phyloP scores from a whole-genome alignment of 176 grass and related monocot genomes.

The Tuctoria greenei region DNA sequence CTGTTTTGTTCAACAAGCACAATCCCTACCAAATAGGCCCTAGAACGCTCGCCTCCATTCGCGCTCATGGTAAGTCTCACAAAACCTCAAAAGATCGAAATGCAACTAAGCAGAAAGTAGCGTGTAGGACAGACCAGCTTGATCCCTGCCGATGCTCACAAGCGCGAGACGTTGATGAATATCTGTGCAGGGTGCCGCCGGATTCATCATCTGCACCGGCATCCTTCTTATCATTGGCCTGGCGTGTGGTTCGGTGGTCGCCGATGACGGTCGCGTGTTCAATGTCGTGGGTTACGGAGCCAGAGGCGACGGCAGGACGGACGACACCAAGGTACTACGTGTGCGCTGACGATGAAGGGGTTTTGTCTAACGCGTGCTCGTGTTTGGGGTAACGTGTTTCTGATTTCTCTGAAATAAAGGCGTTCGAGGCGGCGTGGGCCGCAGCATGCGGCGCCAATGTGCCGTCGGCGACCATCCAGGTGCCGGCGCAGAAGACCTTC shows the following conservation, averaged over 20 bases:
- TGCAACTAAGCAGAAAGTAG: too few relatives aligned
- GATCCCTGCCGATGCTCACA: too few relatives aligned
- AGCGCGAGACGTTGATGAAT: neutral
- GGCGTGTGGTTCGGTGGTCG: neutral
- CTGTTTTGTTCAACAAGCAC: too few relatives aligned
- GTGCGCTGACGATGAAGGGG: too few relatives aligned
- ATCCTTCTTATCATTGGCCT: neutral
- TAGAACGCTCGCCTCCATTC: too few relatives aligned
- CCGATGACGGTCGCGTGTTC: neutral
- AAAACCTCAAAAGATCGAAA: too few relatives aligned
- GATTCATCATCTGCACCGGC: neutral
- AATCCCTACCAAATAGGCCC: too few relatives aligned
- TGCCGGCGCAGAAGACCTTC: slow-evolving; percentile 35
- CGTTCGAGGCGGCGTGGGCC: slow-evolving; percentile 45
- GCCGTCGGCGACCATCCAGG: slow-evolving; percentile 25
- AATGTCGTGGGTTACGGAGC: slow-evolving; percentile 50
- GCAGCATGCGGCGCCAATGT: slow-evolving; percentile 34
- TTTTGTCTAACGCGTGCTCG: neutral
- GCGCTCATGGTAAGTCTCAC: too few relatives aligned
- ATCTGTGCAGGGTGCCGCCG: slow-evolving; percentile 17
- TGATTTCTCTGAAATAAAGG: slow-evolving; percentile 22
- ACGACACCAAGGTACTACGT: slow-evolving; percentile 55
- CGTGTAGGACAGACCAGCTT: too few relatives aligned
- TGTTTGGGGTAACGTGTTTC: neutral
- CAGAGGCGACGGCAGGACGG: slow-evolving; percentile 36